Conservation (phyloP, 768 basidiomycete species). For the Pleurotus eryngii region DNA sequence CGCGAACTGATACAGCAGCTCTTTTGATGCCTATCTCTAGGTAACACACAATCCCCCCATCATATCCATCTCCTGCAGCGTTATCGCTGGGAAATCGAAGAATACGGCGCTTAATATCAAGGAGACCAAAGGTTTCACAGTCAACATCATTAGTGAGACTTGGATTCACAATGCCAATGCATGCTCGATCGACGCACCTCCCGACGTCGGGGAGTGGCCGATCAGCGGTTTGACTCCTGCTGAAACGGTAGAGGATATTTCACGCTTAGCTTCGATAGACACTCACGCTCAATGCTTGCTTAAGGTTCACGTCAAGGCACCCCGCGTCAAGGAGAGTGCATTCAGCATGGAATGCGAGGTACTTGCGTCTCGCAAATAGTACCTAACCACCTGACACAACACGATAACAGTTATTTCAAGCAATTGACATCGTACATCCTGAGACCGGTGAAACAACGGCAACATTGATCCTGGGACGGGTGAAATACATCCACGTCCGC, state of each 20-base stretch:
- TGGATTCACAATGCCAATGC: slow-evolving; percentile 58
- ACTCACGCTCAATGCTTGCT: not conserved
- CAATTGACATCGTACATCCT: slow-evolving; percentile 39
- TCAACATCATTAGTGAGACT: slow-evolving; percentile 73
- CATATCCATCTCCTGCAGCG: slow-evolving; percentile 49
- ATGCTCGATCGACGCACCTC: slow-evolving; percentile 50
- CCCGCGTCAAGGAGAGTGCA: slow-evolving; percentile 61
- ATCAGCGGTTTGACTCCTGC: slow-evolving; percentile 58
- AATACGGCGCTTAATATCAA: slow-evolving; percentile 68
- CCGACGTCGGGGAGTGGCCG: slow-evolving; percentile 54
- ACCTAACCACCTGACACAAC: slow-evolving; percentile 21
- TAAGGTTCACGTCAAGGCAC: slow-evolving; percentile 44
- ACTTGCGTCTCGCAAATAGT: not conserved
- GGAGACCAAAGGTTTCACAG: slow-evolving; percentile 63
- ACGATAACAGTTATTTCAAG: slow-evolving; percentile 35
- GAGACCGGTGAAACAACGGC: slow-evolving; percentile 29
- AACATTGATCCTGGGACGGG: slow-evolving; percentile 46
- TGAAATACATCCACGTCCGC: slow-evolving; percentile 57
- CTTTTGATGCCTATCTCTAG: slow-evolving; percentile 19
- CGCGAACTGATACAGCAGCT: not conserved
- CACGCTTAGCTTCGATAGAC: slow-evolving; percentile 1
- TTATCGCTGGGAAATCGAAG: slow-evolving; percentile 29
- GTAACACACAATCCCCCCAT: slow-evolving; percentile 59
- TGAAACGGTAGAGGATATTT: slow-evolving; percentile 42
- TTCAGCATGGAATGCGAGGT: slow-evolving; percentile 63